Conservation (phyloP, 306 rosid species). For the Dryas alaskensis region DNA sequence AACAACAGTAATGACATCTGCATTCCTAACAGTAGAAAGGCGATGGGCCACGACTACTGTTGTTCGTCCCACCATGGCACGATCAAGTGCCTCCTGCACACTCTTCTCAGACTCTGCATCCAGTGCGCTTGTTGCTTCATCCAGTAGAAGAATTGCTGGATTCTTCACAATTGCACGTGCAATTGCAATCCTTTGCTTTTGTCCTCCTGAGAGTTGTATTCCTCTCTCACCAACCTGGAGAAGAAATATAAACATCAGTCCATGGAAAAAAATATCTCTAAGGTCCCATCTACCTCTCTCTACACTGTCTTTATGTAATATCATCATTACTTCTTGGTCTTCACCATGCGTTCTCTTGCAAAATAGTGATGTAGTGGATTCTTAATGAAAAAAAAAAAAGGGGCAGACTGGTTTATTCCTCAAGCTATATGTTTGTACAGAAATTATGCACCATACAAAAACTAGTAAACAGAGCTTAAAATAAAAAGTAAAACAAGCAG, state of each 20-base stretch:
- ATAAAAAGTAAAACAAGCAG: not conserved
- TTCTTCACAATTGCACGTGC: constrained; percentile 89
- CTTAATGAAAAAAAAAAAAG: too few species aligned
- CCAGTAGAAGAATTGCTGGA: constrained; percentile 76
- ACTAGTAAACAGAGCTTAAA: not conserved
- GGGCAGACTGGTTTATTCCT: not conserved
- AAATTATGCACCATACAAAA: not conserved
- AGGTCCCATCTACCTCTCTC: not conserved
- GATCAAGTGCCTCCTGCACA: constrained; percentile 97
- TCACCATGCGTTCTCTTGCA: not conserved
- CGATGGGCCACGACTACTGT: constrained; percentile 91
- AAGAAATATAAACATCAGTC: not conserved
- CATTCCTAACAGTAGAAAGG: constrained; percentile 85
- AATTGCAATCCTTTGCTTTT: constrained; percentile 92
- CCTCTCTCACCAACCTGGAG: constrained; percentile 97
- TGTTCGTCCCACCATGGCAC: constrained; percentile 92
- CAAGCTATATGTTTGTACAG: not conserved
- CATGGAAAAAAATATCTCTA: not conserved
- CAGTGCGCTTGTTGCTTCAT: constrained; percentile 95
- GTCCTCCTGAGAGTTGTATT: constrained; percentile 92
- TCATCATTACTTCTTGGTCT: not conserved
- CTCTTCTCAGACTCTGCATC: constrained; percentile 95
- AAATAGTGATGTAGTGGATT: not conserved
- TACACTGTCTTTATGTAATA: not conserved
- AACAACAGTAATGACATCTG: constrained; percentile 80